Evolutionary conservation across 306 rosid genomes (phyloP).

Genomic region (Cajanus cajan): DNA sequence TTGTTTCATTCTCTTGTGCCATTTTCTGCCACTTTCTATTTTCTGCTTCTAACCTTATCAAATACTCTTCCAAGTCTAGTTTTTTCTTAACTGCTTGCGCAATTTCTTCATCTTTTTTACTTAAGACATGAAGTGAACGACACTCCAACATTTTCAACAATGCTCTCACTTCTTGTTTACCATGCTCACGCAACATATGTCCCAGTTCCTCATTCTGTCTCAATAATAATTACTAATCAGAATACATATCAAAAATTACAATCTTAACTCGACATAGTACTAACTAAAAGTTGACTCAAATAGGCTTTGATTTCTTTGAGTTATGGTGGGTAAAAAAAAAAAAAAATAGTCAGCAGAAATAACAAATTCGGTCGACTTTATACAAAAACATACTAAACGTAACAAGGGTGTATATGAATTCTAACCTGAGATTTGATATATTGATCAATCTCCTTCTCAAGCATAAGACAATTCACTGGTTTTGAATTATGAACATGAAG

Average conservation of each 20-base stretch:
- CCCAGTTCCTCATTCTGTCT: constrained; percentile 63
- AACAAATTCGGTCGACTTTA: too few relatives aligned
- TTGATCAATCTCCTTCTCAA: constrained; percentile 53
- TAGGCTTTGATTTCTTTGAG: too few relatives aligned
- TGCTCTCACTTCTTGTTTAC: constrained; percentile 41
- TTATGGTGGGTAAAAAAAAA: too few relatives aligned
- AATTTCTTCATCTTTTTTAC: constrained; percentile 59
- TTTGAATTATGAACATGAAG: constrained; percentile 12
- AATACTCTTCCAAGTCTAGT: constrained; percentile 51
- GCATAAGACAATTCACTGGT: background rate
- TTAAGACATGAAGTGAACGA: constrained; percentile 22
- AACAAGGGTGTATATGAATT: background rate
- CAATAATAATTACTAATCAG: background rate
- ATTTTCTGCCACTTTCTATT: constrained; percentile 54
- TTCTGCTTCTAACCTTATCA: constrained; percentile 59
- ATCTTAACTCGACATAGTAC: background rate
- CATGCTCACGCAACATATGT: constrained; percentile 47
- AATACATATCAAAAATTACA: background rate
- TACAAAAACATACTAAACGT: too few relatives aligned
- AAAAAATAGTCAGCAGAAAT: too few relatives aligned
- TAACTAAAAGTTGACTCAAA: too few relatives aligned
- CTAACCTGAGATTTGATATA: constrained; percentile 60
- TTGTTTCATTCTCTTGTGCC: constrained; percentile 62
- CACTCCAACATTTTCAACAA: constrained; percentile 46
- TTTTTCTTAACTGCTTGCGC: constrained; percentile 41